Conservation (phyloP, 257 asterid species). For the Fraxinus cuspidata region DNA sequence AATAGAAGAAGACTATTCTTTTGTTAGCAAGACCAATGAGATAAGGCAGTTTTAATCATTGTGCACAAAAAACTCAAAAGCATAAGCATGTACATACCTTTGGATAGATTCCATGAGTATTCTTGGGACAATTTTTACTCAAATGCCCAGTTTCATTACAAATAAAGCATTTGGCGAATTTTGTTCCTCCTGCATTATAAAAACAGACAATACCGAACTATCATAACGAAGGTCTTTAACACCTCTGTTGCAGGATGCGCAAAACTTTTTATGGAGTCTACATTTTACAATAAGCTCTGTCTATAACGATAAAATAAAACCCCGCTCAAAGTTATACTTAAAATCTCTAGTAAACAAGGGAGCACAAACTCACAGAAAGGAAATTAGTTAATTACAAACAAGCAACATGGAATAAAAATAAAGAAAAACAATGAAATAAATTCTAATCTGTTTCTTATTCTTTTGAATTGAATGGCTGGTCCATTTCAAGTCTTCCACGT, state of each 20-base stretch:
- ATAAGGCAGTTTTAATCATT: too few relatives aligned
- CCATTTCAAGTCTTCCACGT: too few relatives aligned
- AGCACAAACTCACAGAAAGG: constrained; percentile 58
- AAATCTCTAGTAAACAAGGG: background rate
- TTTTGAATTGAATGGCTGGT: too few relatives aligned
- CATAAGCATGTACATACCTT: constrained; percentile 51
- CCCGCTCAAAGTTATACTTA: background rate
- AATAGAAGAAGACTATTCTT: too few relatives aligned
- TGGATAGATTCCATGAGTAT: constrained; percentile 80
- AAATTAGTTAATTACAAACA: too few relatives aligned
- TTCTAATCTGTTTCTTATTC: too few relatives aligned
- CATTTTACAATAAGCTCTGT: background rate
- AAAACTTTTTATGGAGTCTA: background rate
- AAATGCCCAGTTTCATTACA: constrained; percentile 90
- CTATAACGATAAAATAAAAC: background rate
- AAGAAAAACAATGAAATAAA: too few relatives aligned
- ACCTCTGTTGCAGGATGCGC: background rate
- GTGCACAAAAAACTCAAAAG: background rate
- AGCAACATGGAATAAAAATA: too few relatives aligned
- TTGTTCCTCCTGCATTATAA: constrained; percentile 82
- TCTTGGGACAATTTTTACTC: constrained; percentile 90
- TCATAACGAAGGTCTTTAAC: background rate
- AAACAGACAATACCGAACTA: constrained; percentile 16
- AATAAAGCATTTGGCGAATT: constrained; percentile 84
- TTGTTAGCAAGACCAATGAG: background rate